These are phyloP conservation scores for Candida oleophila DNA, from an alignment of 805 yeast species.

Conservation along the genomic window DNA sequence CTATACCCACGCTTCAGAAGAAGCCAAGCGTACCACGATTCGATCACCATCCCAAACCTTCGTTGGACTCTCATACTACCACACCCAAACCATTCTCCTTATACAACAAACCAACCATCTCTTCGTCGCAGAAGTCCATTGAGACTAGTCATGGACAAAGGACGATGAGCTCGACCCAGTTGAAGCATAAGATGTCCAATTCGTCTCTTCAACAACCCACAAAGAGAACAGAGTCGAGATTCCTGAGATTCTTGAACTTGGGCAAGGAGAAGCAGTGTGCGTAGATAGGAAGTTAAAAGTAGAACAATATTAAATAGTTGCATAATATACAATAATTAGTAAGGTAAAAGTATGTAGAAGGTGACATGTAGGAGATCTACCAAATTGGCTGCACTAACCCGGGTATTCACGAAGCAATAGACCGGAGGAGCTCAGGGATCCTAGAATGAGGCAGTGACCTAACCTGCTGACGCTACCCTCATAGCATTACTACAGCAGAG, in stretches of 20 bases:
- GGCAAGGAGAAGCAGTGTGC: background rate
- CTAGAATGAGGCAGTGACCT: no score
- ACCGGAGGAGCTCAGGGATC: no score
- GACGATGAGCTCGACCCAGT: background rate
- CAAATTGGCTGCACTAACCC: no score
- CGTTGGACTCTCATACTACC: background rate
- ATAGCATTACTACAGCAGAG: no score
- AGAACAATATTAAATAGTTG: background rate
- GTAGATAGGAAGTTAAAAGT: background rate
- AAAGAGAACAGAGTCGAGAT: slow-evolving; percentile 5
- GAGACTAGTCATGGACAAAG: slow-evolving; percentile 3
- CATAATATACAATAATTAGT: no score
- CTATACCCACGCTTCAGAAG: slow-evolving; percentile 9
- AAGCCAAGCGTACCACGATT: background rate
- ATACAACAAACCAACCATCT: slow-evolving; percentile 40
- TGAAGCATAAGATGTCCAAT: slow-evolving; percentile 1
- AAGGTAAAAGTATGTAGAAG: no score
- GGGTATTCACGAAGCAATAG: no score
- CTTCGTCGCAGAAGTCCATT: slow-evolving; percentile 39
- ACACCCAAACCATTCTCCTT: slow-evolving; percentile 20
- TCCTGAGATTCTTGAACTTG: slow-evolving; percentile 6
- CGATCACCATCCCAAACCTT: background rate
- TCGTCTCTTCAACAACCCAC: background rate
- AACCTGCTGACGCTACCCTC: no score
- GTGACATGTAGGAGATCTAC: no score